phyloP scores from a whole-genome alignment of 169 alveolate species.

The Plasmodium blacklocki region DNA sequence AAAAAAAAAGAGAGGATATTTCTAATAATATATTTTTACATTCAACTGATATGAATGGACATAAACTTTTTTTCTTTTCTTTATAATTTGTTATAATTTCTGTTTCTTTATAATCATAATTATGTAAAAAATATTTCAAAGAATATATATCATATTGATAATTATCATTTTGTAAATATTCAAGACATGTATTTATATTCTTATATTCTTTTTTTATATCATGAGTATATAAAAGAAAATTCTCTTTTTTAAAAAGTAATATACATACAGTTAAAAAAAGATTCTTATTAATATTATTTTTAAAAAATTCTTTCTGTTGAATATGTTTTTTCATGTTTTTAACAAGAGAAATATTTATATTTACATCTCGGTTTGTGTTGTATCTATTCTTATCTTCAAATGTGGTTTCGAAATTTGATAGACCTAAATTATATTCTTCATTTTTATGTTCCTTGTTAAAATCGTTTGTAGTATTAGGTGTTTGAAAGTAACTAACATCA shows the following conservation, averaged over 20 bases:
- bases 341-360: conserved; percentile 18
- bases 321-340: conserved; percentile 41
- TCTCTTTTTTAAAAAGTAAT: conserved; percentile 8
- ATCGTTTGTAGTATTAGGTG: no score
- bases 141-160: conserved; percentile 15
- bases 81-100: conserved; percentile 22
- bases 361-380: neutral
- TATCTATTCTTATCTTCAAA: neutral
- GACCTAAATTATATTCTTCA: no score
- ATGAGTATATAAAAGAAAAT: conserved; percentile 25
- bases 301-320: conserved; percentile 42
- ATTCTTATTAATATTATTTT: conserved; percentile 12
- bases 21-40: conserved; percentile 42
- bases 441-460: no score
- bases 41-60: conserved; percentile 44
- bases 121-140: conserved; percentile 24
- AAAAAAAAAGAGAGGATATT: conserved; percentile 33
- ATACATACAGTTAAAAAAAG: conserved; percentile 32
- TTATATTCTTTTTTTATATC: conserved; percentile 37
- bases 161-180: conserved; percentile 35
- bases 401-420: no score
- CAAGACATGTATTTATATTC: conserved; percentile 25
- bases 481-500: no score
- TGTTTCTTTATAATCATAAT: conserved; percentile 13
- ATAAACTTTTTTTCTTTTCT: conserved; percentile 16